These are phyloP conservation scores for Sphaerulina vaccinii DNA, from an alignment of 2,329 filamentous ascomycete species.

Conservation along the genomic window DNA sequence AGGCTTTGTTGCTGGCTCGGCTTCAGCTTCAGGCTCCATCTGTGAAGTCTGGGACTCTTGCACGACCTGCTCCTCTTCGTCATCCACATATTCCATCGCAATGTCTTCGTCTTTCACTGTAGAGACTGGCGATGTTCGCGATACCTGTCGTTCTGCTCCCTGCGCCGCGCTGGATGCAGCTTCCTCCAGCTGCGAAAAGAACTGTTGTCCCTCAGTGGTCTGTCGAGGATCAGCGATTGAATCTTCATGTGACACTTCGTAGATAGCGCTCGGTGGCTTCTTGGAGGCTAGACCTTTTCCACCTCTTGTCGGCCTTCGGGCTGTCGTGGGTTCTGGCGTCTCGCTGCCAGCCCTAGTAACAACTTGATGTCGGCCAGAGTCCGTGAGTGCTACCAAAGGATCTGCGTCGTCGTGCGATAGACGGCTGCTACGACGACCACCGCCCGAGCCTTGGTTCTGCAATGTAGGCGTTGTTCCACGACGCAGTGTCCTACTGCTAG, in stretches of 20 bases:
- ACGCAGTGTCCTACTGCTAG: constrained; percentile 39
- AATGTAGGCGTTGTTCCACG: constrained; percentile 39
- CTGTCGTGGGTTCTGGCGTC: constrained; percentile 47
- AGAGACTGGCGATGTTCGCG: constrained; percentile 29
- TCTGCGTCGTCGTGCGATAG: constrained; percentile 58
- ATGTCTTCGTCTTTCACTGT: constrained; percentile 39
- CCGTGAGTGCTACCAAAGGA: constrained; percentile 57
- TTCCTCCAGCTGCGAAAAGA: constrained; percentile 33
- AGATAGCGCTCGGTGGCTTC: constrained; percentile 49
- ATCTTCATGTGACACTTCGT: constrained; percentile 56
- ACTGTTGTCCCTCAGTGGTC: constrained; percentile 36
- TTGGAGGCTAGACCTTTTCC: constrained; percentile 47
- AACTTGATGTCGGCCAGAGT: constrained; percentile 58
- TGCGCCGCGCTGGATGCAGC: constrained; percentile 29
- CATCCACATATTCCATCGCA: constrained; percentile 33
- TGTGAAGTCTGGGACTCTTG: constrained; percentile 40
- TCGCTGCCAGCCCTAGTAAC: constrained; percentile 55
- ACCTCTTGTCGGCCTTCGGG: constrained; percentile 43
- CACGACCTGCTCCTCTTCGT: constrained; percentile 46
- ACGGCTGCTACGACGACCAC: constrained; percentile 56
- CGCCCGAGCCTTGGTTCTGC: constrained; percentile 24
- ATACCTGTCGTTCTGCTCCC: constrained; percentile 32
- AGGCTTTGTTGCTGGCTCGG: constrained; percentile 10
- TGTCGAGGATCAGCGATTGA: constrained; percentile 35
- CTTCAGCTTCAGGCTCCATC: not conserved